Percentiles rank a stretch among this genome's conserved stretches.
phyloP scores from a whole-genome alignment of 1,139 yeast genomes.

The Suhomyces coccinellae region DNA sequence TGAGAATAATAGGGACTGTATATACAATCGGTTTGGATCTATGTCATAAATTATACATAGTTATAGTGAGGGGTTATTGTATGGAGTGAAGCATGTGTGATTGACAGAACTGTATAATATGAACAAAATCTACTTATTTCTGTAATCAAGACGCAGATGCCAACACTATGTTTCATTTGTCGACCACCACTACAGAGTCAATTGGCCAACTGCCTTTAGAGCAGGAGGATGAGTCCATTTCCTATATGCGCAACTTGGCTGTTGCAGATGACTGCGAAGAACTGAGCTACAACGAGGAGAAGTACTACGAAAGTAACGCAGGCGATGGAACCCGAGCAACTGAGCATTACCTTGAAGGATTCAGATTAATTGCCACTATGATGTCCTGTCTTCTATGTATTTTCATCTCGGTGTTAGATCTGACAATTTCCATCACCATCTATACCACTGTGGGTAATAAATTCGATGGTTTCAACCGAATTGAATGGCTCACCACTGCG shows the following conservation, averaged over 20 bases:
- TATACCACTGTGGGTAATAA: conserved; percentile 21
- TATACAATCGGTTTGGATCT: too few relatives aligned
- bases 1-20: too few relatives aligned
- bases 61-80: too few relatives aligned
- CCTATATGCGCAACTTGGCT: too few relatives aligned
- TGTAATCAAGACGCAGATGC: background rate
- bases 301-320: conserved; percentile 23
- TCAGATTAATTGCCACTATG: conserved; percentile 16
- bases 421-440: conserved; percentile 25
- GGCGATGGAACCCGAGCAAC: conserved; percentile 24
- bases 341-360: conserved; percentile 22
- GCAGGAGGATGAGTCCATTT: too few relatives aligned
- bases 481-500: conserved; percentile 26
- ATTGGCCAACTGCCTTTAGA: too few relatives aligned
- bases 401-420: conserved; percentile 26
- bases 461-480: conserved; percentile 20
- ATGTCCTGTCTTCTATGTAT: conserved; percentile 19
- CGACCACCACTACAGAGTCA: background rate
- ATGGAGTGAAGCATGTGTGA: too few relatives aligned
- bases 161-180: background rate
- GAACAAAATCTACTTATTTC: too few relatives aligned
- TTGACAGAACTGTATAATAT: too few relatives aligned
- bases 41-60: too few relatives aligned
- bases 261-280: background rate
- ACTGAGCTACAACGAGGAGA: background rate